Conservation (phyloP, 78 protist genomes). For the slime mould (Dictyostelium discoideum) region DNA sequence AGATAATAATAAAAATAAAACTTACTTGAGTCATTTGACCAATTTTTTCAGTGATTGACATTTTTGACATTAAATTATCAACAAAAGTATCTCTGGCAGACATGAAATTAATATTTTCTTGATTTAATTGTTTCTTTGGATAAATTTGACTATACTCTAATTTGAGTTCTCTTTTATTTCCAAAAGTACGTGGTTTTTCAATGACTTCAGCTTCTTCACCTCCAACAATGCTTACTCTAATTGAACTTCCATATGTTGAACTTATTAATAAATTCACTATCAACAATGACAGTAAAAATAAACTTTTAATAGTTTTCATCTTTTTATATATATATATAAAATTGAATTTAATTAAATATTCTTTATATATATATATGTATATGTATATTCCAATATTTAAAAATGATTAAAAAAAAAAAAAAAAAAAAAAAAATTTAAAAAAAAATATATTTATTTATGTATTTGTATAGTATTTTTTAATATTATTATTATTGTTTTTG, state of each 20-base stretch:
- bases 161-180: background rate
- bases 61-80: conserved; percentile 31
- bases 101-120: background rate
- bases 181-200: background rate
- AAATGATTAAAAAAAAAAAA: background rate
- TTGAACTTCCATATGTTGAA: background rate
- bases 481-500: background rate
- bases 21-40: conserved; percentile 86
- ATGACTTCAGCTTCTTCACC: background rate
- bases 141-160: background rate
- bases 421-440: background rate
- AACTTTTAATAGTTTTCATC: conserved; percentile 3
- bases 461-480: background rate
- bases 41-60: conserved; percentile 70
- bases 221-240: background rate
- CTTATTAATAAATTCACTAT: conserved; percentile 5
- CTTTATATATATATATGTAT: no score
- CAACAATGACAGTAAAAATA: conserved; percentile 1
- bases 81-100: conserved; percentile 44
- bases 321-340: background rate
- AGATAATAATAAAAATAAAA: background rate
- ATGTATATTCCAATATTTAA: background rate
- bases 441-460: background rate
- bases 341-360: background rate
- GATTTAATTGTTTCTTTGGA: background rate